Evolutionary conservation across 805 yeast species (phyloP).

Genomic region (Teunomyces funiuensis): DNA sequence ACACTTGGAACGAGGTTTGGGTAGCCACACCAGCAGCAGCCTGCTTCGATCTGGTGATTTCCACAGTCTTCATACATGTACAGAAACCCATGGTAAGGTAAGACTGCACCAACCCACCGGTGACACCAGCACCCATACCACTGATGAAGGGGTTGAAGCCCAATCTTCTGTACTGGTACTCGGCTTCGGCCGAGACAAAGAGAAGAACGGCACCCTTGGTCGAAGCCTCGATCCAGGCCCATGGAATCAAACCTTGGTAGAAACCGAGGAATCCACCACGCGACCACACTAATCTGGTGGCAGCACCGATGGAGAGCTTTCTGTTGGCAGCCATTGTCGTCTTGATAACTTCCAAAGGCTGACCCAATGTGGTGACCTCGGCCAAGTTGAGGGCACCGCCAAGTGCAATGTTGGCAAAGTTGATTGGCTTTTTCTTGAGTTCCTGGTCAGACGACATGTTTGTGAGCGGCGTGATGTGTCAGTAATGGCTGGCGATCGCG

Average conservation of each 20-base stretch:
- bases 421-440: constrained; percentile 80
- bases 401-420: constrained; percentile 82
- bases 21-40: constrained; percentile 58
- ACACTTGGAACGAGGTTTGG: constrained; percentile 79
- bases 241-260: constrained; percentile 96
- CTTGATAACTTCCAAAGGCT: constrained; percentile 92
- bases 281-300: constrained; percentile 78
- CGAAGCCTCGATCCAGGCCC: constrained; percentile 99
- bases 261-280: constrained; percentile 92
- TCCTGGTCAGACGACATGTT: constrained; percentile 11
- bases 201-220: constrained; percentile 96
- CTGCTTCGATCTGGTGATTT: constrained; percentile 88
- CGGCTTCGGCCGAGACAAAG: constrained; percentile 91
- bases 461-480: not conserved
- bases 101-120: constrained; percentile 96
- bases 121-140: constrained; percentile 94
- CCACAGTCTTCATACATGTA: constrained; percentile 98
- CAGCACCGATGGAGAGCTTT: constrained; percentile 60
- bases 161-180: constrained; percentile 63
- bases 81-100: constrained; percentile 97
- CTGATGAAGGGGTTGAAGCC: constrained; percentile 70
- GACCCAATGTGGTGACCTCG: constrained; percentile 93
- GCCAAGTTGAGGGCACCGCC: constrained; percentile 94
- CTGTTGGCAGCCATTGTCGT: constrained; percentile 99
- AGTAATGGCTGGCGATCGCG: not conserved